phyloP scores from a whole-genome alignment of 2,329 filamentous ascomycete genomes.

The Drechslerella stenobrocha region DNA sequence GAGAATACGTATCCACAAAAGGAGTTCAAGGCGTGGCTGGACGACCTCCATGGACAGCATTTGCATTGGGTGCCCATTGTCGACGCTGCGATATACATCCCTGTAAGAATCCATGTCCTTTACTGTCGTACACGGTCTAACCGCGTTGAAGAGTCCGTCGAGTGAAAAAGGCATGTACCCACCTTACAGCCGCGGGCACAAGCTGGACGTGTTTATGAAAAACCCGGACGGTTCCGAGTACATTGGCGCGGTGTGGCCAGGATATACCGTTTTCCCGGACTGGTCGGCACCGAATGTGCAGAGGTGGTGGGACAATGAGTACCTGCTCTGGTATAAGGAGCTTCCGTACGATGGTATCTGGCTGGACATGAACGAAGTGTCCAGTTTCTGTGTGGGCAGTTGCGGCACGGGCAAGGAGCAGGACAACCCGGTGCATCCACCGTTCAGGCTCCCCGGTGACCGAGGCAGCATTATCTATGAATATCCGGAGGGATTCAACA shows the following conservation, averaged over 20 bases:
- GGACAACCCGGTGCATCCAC: conserved; percentile 70
- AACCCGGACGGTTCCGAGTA: conserved; percentile 62
- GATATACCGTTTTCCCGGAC: conserved; percentile 72
- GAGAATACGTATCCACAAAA: conserved; percentile 64
- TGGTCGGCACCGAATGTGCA: conserved; percentile 73
- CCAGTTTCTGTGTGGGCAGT: conserved; percentile 60
- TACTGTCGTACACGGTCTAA: neutral
- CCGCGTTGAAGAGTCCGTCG: conserved; percentile 11
- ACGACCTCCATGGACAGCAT: conserved; percentile 67
- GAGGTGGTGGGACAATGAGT: conserved; percentile 71
- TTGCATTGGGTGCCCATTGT: conserved; percentile 79
- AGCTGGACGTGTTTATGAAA: conserved; percentile 63
- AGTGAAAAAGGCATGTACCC: conserved; percentile 61
- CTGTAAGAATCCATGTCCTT: conserved; percentile 1
- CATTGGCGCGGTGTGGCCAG: conserved; percentile 75
- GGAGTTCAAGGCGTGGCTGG: conserved; percentile 68
- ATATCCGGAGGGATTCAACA: conserved; percentile 71
- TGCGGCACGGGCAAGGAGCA: conserved; percentile 69
- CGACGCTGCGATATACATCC: conserved; percentile 63
- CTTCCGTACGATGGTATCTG: conserved; percentile 62
- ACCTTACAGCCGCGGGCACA: conserved; percentile 66
- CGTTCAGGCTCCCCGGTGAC: conserved; percentile 68
- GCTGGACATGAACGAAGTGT: conserved; percentile 66
- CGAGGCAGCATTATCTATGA: conserved; percentile 63
- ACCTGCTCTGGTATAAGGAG: conserved; percentile 66